Conservation (phyloP, 2,329 filamentous ascomycete genomes). For the Calonectria leucothoes region DNA sequence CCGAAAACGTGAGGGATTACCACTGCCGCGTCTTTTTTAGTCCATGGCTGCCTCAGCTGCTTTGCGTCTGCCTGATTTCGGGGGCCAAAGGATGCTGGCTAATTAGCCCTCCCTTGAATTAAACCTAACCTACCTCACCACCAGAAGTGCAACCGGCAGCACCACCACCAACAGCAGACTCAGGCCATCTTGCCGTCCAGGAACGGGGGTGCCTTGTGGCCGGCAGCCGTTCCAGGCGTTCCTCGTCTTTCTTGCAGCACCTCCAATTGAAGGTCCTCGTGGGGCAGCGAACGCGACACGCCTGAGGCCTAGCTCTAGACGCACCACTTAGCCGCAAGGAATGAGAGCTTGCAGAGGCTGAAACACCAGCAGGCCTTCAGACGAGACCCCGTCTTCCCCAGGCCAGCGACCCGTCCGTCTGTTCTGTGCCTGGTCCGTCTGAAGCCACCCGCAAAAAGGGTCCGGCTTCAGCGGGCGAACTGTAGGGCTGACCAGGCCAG, state of each 20-base stretch:
- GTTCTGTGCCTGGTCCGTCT: background rate
- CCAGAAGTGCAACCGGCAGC: background rate
- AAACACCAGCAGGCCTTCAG: background rate
- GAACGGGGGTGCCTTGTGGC: background rate
- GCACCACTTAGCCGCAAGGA: background rate
- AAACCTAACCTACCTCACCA: background rate
- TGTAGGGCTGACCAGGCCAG: constrained; percentile 38
- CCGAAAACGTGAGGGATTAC: background rate
- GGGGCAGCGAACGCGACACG: background rate
- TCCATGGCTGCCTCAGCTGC: background rate
- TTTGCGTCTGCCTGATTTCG: constrained; percentile 14
- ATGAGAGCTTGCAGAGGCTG: background rate
- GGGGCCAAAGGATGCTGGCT: constrained; percentile 8
- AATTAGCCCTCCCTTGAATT: constrained; percentile 11
- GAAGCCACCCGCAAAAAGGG: background rate
- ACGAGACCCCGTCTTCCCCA: background rate
- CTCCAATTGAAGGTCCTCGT: background rate
- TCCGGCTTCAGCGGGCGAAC: constrained; percentile 19
- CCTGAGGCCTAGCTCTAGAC: background rate
- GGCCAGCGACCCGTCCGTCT: constrained; percentile 1
- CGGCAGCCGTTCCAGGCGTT: background rate
- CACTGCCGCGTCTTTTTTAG: background rate
- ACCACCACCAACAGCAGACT: background rate
- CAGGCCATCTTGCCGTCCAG: background rate
- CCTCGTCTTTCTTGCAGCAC: background rate